phyloP scores from a whole-genome alignment of 768 basidiomycete species.

The Leccinum disarticulatum region DNA sequence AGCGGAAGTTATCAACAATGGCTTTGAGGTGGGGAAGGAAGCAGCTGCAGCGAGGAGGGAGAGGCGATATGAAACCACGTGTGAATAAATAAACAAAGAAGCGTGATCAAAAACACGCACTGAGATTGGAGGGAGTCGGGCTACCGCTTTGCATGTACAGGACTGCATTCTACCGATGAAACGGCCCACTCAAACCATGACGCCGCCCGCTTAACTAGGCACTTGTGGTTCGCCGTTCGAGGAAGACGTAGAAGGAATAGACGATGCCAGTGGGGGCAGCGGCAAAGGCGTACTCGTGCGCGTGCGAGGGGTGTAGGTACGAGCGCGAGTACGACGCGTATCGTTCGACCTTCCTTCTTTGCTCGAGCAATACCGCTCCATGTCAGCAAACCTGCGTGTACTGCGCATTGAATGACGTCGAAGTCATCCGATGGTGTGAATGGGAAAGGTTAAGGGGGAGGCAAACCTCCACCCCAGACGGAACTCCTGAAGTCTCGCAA shows the following conservation, averaged over 20 bases:
- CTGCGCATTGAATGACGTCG: constrained; percentile 63
- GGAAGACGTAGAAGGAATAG: constrained; percentile 25
- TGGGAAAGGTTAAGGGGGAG: constrained; percentile 39
- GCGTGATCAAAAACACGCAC: constrained; percentile 15
- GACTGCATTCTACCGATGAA: constrained; percentile 43
- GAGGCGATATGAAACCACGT: neutral
- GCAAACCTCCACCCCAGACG: constrained; percentile 70
- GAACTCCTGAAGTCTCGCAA: constrained; percentile 49
- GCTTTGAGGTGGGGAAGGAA: constrained; percentile 27
- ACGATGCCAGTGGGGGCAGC: constrained; percentile 14
- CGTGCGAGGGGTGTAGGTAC: constrained; percentile 37
- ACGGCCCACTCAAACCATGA: constrained; percentile 31
- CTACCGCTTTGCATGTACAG: constrained; percentile 25
- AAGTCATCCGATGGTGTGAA: constrained; percentile 57
- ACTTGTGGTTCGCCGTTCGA: constrained; percentile 26
- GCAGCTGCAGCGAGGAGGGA: constrained; percentile 17
- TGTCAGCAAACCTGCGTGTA: constrained; percentile 58
- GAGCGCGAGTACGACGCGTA: constrained; percentile 41
- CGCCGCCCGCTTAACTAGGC: constrained; percentile 29
- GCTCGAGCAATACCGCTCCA: constrained; percentile 43
- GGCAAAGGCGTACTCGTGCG: constrained; percentile 31
- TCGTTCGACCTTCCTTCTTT: constrained; percentile 37
- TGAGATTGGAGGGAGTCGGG: constrained; percentile 26
- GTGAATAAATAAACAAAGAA: constrained; percentile 2
- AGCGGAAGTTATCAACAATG: constrained; percentile 23